A percentile compares a stretch with the other conserved stretches of the same genome.
Conservation (phyloP, 176 grass and related monocot species). For the Juncus inflexus region DNA sequence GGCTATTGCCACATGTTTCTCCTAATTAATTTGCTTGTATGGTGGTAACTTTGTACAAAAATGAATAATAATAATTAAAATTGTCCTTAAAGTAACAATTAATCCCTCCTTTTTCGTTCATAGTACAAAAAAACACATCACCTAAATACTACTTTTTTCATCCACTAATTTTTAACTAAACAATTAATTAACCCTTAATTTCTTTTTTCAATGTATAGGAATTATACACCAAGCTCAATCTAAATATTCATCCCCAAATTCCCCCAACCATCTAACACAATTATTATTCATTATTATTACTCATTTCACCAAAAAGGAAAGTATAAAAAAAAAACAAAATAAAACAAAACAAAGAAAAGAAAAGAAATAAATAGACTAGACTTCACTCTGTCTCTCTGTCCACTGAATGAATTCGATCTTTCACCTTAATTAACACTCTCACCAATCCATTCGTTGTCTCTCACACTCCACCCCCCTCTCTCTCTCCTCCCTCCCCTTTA, state of each 20-base stretch:
- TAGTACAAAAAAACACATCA: constrained; percentile 10
- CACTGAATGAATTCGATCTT: constrained; percentile 14
- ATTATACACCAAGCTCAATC: background rate
- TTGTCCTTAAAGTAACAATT: constrained; percentile 13
- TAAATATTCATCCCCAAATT: background rate
- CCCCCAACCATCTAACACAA: background rate
- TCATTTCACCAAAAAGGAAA: background rate
- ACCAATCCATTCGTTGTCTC: constrained; percentile 21
- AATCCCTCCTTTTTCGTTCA: background rate
- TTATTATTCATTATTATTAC: background rate
- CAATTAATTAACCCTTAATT: constrained; percentile 3
- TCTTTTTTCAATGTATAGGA: constrained; percentile 5
- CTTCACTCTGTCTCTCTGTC: constrained; percentile 8
- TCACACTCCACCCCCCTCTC: constrained; percentile 25
- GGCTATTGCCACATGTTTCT: constrained; percentile 9
- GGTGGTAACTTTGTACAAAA: constrained; percentile 7
- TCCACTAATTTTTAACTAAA: background rate
- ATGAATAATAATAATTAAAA: constrained; percentile 1
- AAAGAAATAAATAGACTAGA: background rate
- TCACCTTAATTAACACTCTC: constrained; percentile 18
- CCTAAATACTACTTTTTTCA: background rate
- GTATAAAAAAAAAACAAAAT: background rate
- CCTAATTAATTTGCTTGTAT: constrained; percentile 1
- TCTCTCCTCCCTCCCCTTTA: constrained; percentile 18
- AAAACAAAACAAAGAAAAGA: background rate